phyloP scores from a whole-genome alignment of 2,329 filamentous ascomycete genomes.

The Neofusicoccum parvum region DNA sequence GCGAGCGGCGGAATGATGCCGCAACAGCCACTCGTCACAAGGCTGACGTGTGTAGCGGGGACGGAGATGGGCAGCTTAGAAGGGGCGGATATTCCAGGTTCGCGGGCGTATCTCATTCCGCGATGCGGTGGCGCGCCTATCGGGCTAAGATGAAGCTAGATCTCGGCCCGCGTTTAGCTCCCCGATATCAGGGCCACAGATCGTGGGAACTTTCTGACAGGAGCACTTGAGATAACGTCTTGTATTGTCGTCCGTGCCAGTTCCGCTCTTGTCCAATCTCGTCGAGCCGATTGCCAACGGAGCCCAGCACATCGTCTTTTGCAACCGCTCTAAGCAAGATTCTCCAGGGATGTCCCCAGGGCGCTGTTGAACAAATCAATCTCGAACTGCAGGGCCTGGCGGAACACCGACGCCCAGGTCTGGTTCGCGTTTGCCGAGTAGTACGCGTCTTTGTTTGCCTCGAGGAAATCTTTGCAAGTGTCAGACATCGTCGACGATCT shows the following conservation, averaged over 20 bases:
- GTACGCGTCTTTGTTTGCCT: background rate
- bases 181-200: background rate
- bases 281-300: too few species aligned
- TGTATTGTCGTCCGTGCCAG: too few species aligned
- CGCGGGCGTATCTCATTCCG: too few species aligned
- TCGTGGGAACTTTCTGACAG: background rate
- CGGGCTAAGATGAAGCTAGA: background rate
- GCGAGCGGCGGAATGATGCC: slow-evolving; percentile 9
- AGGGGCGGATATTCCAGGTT: slow-evolving; percentile 3
- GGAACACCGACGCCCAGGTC: background rate
- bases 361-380: background rate
- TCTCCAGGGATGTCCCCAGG: background rate
- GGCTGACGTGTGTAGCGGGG: slow-evolving; percentile 7
- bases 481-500: background rate
- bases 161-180: background rate
- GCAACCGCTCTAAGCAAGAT: background rate
- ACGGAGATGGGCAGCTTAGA: background rate
- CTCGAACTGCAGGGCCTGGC: slow-evolving; percentile 1
- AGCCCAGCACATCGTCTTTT: too few species aligned
- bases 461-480: background rate
- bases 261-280: too few species aligned
- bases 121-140: too few species aligned
- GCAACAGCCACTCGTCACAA: background rate
- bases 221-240: too few species aligned
- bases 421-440: background rate